Evolutionary conservation across 768 basidiomycete genomes (phyloP).

Genomic region (Russula dissimulans): DNA sequence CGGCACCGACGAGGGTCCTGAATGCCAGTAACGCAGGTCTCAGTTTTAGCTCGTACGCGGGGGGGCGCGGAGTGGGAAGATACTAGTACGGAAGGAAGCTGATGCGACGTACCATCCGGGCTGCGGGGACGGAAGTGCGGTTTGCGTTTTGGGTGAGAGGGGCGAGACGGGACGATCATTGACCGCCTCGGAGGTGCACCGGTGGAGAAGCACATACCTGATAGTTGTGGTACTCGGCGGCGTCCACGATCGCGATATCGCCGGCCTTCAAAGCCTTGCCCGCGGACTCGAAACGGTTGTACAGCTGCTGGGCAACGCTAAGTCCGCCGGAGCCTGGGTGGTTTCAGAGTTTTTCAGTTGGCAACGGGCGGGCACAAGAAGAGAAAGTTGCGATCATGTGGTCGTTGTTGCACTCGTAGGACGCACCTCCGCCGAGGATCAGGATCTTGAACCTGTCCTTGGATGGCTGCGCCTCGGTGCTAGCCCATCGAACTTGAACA

Average conservation of each 20-base stretch:
- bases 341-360: neutral
- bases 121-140: conserved; percentile 29
- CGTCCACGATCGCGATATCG: conserved; percentile 84
- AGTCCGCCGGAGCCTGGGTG: conserved; percentile 68
- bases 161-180: neutral
- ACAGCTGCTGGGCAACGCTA: conserved; percentile 80
- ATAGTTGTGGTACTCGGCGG: conserved; percentile 76
- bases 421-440: conserved; percentile 78
- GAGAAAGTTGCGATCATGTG: neutral
- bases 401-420: neutral
- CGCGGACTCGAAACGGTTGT: conserved; percentile 62
- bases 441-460: conserved; percentile 70
- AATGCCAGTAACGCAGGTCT: neutral
- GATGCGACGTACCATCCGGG: conserved; percentile 70
- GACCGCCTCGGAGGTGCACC: neutral
- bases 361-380: neutral
- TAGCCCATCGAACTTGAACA: conserved; percentile 25
- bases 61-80: too few species aligned
- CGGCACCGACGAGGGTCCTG: conserved; percentile 91
- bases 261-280: conserved; percentile 58
- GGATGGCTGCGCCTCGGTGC: conserved; percentile 29
- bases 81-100: neutral
- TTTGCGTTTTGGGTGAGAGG: conserved; percentile 4
- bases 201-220: conserved; percentile 36
- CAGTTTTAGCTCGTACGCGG: neutral